Conservation (phyloP, 2,329 filamentous ascomycete genomes). For the Mycosphaerella arachidis region DNA sequence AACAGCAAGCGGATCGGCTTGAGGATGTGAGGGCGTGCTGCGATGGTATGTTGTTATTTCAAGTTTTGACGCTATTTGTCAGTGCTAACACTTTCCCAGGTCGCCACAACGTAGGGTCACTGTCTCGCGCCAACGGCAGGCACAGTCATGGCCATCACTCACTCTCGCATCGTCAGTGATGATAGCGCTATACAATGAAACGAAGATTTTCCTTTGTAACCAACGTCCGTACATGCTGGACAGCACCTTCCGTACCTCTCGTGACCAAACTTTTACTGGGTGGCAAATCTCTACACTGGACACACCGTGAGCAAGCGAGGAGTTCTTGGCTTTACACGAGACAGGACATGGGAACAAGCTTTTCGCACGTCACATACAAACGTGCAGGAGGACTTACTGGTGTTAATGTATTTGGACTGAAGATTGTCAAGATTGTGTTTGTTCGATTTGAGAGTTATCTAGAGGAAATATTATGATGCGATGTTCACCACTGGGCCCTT, state of each 20-base stretch:
- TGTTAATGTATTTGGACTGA: neutral
- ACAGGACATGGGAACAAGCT: neutral
- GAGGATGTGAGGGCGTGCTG: constrained; percentile 97
- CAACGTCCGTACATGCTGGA: neutral
- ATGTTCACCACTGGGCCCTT: neutral
- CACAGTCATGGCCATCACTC: neutral
- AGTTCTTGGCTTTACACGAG: neutral
- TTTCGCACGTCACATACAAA: neutral
- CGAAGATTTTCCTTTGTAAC: neutral
- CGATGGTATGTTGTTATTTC: constrained; percentile 66
- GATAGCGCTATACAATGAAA: neutral
- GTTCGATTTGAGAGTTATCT: neutral
- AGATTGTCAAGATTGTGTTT: neutral
- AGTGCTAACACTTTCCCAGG: neutral
- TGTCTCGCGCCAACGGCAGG: neutral
- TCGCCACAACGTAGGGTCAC: neutral
- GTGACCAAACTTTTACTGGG: neutral
- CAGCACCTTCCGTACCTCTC: neutral
- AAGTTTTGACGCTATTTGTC: neutral
- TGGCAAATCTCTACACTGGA: neutral
- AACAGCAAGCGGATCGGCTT: constrained; percentile 70
- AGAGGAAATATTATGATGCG: neutral
- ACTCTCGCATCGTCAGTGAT: neutral
- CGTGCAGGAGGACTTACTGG: neutral
- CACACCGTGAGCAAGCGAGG: neutral